Base-by-base conservation (phyloP, 2,329 filamentous ascomycete species). In the Diaporthe ampelina region DNA sequence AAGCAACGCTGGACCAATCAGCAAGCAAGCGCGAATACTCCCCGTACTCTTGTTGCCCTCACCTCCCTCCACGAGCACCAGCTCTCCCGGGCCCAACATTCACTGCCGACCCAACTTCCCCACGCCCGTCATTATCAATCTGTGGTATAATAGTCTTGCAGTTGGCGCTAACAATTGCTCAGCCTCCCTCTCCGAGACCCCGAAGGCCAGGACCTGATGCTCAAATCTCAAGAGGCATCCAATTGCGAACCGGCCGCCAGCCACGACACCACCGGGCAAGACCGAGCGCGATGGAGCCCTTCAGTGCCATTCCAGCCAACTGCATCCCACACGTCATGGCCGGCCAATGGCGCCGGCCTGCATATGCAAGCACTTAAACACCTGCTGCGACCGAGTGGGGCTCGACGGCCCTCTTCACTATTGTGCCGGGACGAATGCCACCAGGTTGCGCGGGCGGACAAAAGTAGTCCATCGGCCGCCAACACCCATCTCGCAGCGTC, bases 291-390 rank as follows among this genome's bases (percentile, higher is more conserved):
- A 69, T 59, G 57, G 68, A 72, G 57, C 59, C 35, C 10, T 37
- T 37, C 35, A 37, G 35, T 37, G 35, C 40, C 24, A 56, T 58
- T 63, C 59, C 72, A 59, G 52, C 74, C 54, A 54, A 63, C 45
- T 57, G 65, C 70, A 73, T 67, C 70, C 57, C 70, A 61, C 67
- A 76, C 75, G 73, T 76, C 75, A 75, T 61, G 58, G 45, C 24
- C 58, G 43, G 32, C 73, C 74, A 74, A 72, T 70, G 32, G 68
- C 61, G 29, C 59, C 54, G 29, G 32, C 21, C n/a, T 19, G 56
- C 73, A 72, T 71, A 73, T 76, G 75, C 75, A 76, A 76, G 70
- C 75, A 76, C 75, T 76, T 76, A 73, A 75, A 43, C 68, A 48
- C 48, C 43, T 26, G 59, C 72, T 75, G 72, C 72, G 61, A 59